Conservation (phyloP, 1,139 yeast genomes). For the Suhomyces anneliseae region DNA sequence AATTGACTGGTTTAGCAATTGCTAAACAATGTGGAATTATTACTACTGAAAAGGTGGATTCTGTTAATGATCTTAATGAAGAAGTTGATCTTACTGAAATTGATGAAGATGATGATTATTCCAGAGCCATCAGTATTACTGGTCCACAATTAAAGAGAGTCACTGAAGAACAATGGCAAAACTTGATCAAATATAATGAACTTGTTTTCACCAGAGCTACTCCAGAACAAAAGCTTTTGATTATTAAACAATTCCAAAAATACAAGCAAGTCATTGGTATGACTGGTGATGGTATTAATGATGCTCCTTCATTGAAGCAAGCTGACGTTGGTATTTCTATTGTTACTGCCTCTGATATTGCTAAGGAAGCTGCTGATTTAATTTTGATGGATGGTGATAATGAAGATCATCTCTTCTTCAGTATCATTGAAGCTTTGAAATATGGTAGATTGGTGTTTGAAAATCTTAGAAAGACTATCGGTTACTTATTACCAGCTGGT, state of each 20-base stretch:
- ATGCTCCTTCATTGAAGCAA: slow-evolving; percentile 52
- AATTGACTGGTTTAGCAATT: slow-evolving; percentile 53
- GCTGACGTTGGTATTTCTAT: slow-evolving; percentile 56
- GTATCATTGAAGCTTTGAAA: slow-evolving; percentile 49
- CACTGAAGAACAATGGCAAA: slow-evolving; percentile 46
- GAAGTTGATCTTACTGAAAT: slow-evolving; percentile 4
- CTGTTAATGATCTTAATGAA: slow-evolving; percentile 21
- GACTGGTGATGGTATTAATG: slow-evolving; percentile 58
- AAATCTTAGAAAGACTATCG: slow-evolving; percentile 50
- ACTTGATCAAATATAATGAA: slow-evolving; percentile 36
- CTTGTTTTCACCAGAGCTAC: slow-evolving; percentile 55
- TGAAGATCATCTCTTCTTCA: slow-evolving; percentile 33
- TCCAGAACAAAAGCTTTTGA: slow-evolving; percentile 52
- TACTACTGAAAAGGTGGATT: slow-evolving; percentile 28
- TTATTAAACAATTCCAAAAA: slow-evolving; percentile 49
- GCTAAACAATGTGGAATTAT: slow-evolving; percentile 49
- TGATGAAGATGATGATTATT: slow-evolving; percentile 11
- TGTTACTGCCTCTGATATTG: slow-evolving; percentile 54
- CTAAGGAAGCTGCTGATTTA: slow-evolving; percentile 58
- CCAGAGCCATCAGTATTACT: slow-evolving; percentile 34
- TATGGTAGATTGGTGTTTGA: slow-evolving; percentile 54
- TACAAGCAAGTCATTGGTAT: slow-evolving; percentile 48
- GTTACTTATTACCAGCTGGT: slow-evolving; percentile 56
- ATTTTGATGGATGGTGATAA: slow-evolving; percentile 34
- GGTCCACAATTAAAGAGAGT: slow-evolving; percentile 39